Evolutionary conservation across 2,329 filamentous ascomycete species (phyloP).

Genomic region (Hirsutella minnesotensis): DNA sequence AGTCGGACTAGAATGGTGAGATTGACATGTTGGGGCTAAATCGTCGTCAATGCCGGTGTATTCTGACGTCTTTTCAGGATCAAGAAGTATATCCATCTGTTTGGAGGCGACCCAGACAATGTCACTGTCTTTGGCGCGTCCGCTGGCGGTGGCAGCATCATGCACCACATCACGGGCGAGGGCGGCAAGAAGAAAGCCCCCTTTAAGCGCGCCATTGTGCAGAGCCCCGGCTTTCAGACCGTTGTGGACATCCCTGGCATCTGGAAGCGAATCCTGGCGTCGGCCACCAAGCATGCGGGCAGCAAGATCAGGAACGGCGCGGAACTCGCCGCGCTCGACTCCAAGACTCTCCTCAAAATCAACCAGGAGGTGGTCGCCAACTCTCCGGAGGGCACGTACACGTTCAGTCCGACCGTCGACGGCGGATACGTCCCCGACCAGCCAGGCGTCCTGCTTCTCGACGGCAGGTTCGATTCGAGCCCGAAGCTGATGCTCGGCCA

Average conservation of each 20-base stretch:
- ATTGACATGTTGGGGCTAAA: background rate
- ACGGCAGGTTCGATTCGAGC: constrained; percentile 15
- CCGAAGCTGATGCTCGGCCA: constrained; percentile 14
- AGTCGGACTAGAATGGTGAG: constrained; percentile 32
- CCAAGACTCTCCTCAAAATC: constrained; percentile 18
- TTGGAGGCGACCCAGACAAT: constrained; percentile 35
- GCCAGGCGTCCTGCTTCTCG: constrained; percentile 16
- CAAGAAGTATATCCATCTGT: constrained; percentile 32
- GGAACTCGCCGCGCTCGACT: constrained; percentile 3
- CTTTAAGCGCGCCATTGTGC: constrained; percentile 34
- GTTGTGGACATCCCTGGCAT: constrained; percentile 1
- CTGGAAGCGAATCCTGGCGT: constrained; percentile 4
- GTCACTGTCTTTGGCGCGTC: constrained; percentile 34
- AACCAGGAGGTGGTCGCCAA: constrained; percentile 11
- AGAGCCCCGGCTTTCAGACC: constrained; percentile 9
- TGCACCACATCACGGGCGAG: constrained; percentile 34
- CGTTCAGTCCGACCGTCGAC: constrained; percentile 24
- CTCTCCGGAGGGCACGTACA: constrained; percentile 10
- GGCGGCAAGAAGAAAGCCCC: constrained; percentile 26
- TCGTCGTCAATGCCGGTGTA: too few species aligned
- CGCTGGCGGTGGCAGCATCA: constrained; percentile 37
- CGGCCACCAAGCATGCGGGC: constrained; percentile 3
- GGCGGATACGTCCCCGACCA: constrained; percentile 16
- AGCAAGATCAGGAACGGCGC: constrained; percentile 4
- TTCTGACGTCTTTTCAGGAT: too few species aligned